Evolutionary conservation across 306 rosid species (phyloP), one percentile per base, ranked within the genome.

Genomic region (Lathyrus sativus): DNA sequence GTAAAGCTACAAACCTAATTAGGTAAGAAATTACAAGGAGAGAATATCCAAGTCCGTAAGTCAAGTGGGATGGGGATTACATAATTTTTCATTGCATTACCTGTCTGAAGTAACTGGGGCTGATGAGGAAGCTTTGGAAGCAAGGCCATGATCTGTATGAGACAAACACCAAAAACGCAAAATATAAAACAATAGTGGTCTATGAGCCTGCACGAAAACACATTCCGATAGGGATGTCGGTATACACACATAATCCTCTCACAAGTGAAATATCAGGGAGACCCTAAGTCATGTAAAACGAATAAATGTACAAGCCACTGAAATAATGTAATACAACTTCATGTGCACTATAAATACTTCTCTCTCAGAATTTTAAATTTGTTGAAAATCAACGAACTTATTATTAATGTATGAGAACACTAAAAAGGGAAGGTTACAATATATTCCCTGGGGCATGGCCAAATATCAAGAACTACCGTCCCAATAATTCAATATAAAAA

Each of bases 41-140:
- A 56, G 59, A 62, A 46, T 13, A 44, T 66, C 53, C 50, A 63
- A 60, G 61, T 65, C 13, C 22, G 49, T 62, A 66, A 64, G 67
- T 68, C 15, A 37, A 59, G 44, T 39, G 45, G 31, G 48, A 65
- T 49, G 54, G 45, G 70, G 51, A 46, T 71, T 13, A 57, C 49
- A 50, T 14, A 17, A 14, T 15, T 6, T 31, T 60, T 68, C 22
- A 18, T 50, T 14, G 51, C 70, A 68, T 63, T 83, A 95, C 99
- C 99, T 62, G 99, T 95, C 89, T 95, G 99, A 70, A 95, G 95
- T 69, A 95, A 85, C 73, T 88, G 97, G 68, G 92, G 89, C 74
- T 91, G 96, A 71, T 73, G 91, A 46, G 96, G 96, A 70, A 95
- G 91, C 76, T 85, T 87, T 28, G 96, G 85, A 75, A 95, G 88